Evolutionary conservation across 352 stramenopile species (phyloP).

Genomic region (Pythium periplocum): DNA sequence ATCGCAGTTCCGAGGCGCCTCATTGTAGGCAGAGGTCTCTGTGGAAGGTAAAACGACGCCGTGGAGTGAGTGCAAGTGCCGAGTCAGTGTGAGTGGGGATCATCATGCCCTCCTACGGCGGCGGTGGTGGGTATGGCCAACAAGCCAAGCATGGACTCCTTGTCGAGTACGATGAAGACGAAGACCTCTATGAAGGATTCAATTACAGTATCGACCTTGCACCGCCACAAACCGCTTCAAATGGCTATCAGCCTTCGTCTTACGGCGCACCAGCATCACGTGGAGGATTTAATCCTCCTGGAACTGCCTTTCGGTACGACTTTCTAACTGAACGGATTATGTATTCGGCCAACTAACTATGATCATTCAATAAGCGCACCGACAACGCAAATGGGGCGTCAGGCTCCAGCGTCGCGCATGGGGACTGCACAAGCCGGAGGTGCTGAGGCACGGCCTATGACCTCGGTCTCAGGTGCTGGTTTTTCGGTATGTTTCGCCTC

Average conservation of each 20-base stretch:
- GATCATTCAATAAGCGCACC: conserved; percentile 28
- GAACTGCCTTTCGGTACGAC: conserved; percentile 62
- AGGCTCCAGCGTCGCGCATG: conserved; percentile 50
- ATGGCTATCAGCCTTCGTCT: conserved; percentile 46
- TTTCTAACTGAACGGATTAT: neutral
- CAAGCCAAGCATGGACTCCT: conserved; percentile 49
- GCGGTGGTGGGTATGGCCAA: conserved; percentile 44
- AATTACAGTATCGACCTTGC: conserved; percentile 86
- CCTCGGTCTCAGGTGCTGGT: conserved; percentile 88
- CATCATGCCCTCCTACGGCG: conserved; percentile 15
- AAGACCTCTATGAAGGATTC: conserved; percentile 89
- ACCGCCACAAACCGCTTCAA: conserved; percentile 62
- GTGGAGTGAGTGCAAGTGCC: no score
- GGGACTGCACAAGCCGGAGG: conserved; percentile 50
- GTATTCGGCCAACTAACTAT: conserved; percentile 4
- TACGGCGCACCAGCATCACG: conserved; percentile 53
- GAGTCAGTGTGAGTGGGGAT: no score
- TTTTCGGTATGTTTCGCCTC: conserved; percentile 61
- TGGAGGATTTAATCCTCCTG: conserved; percentile 57
- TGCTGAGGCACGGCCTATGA: conserved; percentile 88
- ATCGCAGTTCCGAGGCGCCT: no score
- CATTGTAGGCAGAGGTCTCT: no score
- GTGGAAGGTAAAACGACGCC: no score
- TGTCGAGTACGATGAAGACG: conserved; percentile 74
- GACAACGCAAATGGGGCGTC: conserved; percentile 73